A percentile compares a stretch with the other conserved stretches of the same genome.
Conservation (phyloP, 495 filamentous ascomycete genomes). For the Penicillium bialowiezense region DNA sequence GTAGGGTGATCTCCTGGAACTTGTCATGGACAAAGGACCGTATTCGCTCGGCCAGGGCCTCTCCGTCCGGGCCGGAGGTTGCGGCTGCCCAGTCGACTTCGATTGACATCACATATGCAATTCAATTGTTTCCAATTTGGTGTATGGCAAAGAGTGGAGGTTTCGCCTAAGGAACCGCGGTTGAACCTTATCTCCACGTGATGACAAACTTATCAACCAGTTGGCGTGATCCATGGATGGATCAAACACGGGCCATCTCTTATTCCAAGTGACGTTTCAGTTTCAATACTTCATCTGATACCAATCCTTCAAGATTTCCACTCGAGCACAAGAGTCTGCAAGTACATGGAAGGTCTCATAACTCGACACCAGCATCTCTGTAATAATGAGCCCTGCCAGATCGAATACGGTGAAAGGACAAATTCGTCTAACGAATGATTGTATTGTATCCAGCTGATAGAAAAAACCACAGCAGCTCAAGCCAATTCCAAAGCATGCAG, state of each 20-base stretch:
- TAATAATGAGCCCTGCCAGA: too few species aligned
- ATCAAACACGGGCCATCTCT: background rate
- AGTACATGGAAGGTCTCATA: too few species aligned
- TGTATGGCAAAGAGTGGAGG: conserved; percentile 2
- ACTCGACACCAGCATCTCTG: too few species aligned
- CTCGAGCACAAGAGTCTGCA: too few species aligned
- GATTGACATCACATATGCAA: conserved; percentile 78
- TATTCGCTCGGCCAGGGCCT: conserved; percentile 76
- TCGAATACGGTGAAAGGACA: conserved; percentile 23
- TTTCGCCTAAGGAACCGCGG: background rate
- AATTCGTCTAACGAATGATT: too few species aligned
- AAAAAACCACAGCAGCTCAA: too few species aligned
- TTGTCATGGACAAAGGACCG: conserved; percentile 92
- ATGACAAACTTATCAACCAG: background rate
- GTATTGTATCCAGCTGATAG: too few species aligned
- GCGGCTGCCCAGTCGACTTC: conserved; percentile 93
- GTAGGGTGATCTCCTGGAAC: conserved; percentile 87
- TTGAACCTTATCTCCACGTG: conserved; percentile 4
- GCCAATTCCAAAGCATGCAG: too few species aligned
- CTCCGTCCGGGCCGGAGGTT: conserved; percentile 84
- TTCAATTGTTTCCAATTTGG: background rate
- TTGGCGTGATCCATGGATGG: background rate
- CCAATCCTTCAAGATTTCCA: too few species aligned
- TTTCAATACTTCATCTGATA: too few species aligned
- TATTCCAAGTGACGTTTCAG: background rate